These are phyloP conservation scores for Wickerhamomyces chambardii DNA, from an alignment of 805 yeast genomes.

Conservation along the genomic window DNA sequence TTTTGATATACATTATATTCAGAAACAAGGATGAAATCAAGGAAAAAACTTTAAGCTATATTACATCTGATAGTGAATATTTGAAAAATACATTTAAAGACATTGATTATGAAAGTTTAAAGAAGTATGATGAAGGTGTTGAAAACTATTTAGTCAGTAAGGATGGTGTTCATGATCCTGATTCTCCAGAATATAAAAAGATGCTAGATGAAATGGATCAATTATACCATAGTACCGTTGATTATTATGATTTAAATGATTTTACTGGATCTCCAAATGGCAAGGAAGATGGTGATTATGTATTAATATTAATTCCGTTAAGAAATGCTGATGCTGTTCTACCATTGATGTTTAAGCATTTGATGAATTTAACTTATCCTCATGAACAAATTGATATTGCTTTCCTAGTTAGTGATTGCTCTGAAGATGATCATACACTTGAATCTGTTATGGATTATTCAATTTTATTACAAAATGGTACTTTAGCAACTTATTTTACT, in stretches of 20 bases:
- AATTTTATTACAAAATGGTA: constrained; percentile 63
- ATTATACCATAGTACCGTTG: constrained; percentile 37
- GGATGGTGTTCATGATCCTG: constrained; percentile 19
- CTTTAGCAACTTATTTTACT: constrained; percentile 39
- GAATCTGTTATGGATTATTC: constrained; percentile 59
- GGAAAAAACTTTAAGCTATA: neutral
- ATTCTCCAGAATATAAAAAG: constrained; percentile 14
- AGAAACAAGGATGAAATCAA: neutral
- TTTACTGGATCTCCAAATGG: constrained; percentile 48
- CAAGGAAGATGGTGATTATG: constrained; percentile 43
- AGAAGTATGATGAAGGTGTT: constrained; percentile 29
- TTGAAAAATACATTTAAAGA: constrained; percentile 18
- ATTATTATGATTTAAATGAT: constrained; percentile 51
- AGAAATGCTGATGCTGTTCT: constrained; percentile 72
- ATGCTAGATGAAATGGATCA: constrained; percentile 24
- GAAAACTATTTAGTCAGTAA: constrained; percentile 25
- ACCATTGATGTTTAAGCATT: constrained; percentile 75
- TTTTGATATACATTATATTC: no score
- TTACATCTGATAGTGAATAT: constrained; percentile 1
- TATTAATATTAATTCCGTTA: constrained; percentile 65
- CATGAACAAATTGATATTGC: constrained; percentile 75
- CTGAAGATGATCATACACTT: constrained; percentile 54
- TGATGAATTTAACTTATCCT: constrained; percentile 81
- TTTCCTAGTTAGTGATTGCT: constrained; percentile 74
- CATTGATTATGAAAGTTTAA: constrained; percentile 21